Evolutionary conservation across 768 basidiomycete genomes (phyloP).

Genomic region (Boletus insuetus): DNA sequence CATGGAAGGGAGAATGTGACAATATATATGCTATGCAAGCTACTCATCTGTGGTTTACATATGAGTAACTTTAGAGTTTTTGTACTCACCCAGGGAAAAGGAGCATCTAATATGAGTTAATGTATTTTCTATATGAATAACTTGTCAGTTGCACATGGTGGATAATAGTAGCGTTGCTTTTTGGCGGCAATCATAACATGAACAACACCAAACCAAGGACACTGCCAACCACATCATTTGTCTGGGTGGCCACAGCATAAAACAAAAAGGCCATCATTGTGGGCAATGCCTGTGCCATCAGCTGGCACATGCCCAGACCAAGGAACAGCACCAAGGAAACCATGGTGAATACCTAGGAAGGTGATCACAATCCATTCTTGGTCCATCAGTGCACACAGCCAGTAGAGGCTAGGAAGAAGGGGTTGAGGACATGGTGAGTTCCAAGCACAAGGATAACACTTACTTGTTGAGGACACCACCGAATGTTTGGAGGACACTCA

Average conservation of each 20-base stretch:
- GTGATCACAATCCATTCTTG: constrained; percentile 64
- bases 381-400: constrained; percentile 63
- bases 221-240: constrained; percentile 38
- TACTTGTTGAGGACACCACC: constrained; percentile 41
- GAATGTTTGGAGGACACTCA: constrained; percentile 80
- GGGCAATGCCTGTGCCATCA: constrained; percentile 47
- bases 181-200: constrained; percentile 4
- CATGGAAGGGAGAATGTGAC: no score
- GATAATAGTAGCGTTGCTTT: no score
- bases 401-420: constrained; percentile 39
- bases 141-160: no score
- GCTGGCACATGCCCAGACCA: constrained; percentile 54
- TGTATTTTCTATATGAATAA: no score
- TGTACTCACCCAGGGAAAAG: no score
- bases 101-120: no score
- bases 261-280: constrained; percentile 50
- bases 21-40: no score
- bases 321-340: constrained; percentile 48
- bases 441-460: constrained; percentile 12
- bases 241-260: constrained; percentile 38
- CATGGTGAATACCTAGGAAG: constrained; percentile 69
- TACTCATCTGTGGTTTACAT: no score
- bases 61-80: no score
- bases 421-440: background rate
- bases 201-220: constrained; percentile 19